Evolutionary conservation across 805 yeast species (phyloP).

Genomic region (Wickerhamomyces strasburgensis): DNA sequence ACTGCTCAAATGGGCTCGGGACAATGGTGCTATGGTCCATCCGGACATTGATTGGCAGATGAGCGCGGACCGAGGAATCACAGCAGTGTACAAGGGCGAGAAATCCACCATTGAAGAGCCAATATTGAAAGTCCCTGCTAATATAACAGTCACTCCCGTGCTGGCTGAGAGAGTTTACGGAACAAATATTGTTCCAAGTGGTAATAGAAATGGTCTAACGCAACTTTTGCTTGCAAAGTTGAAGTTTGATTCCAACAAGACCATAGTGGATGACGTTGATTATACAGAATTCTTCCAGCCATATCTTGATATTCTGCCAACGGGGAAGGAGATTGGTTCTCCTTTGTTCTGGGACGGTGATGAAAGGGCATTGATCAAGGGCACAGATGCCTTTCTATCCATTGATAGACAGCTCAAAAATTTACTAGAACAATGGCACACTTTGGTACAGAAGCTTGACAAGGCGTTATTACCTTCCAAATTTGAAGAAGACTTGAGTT

Average conservation of each 20-base stretch:
- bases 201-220: constrained; percentile 16
- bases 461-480: constrained; percentile 10
- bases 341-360: constrained; percentile 63
- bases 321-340: constrained; percentile 38
- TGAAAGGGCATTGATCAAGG: constrained; percentile 49
- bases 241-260: constrained; percentile 30
- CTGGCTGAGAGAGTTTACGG: constrained; percentile 30
- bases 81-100: constrained; percentile 24
- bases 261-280: constrained; percentile 8
- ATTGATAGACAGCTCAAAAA: constrained; percentile 40
- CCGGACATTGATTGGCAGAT: constrained; percentile 29
- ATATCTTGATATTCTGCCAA: constrained; percentile 47
- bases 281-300: constrained; percentile 29
- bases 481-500: constrained; percentile 23
- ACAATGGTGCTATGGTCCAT: constrained; percentile 35
- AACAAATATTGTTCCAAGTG: constrained; percentile 3
- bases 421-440: constrained; percentile 59
- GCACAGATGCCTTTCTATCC: constrained; percentile 65
- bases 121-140: constrained; percentile 35
- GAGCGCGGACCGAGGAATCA: constrained; percentile 29
- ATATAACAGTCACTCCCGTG: constrained; percentile 33
- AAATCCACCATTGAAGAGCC: constrained; percentile 11
- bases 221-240: constrained; percentile 38
- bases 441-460: constrained; percentile 21
- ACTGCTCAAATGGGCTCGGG: constrained; percentile 33